Evolutionary conservation across 1,284 basidiomycete species (phyloP).

Genomic region (Irpex rosettiformis): DNA sequence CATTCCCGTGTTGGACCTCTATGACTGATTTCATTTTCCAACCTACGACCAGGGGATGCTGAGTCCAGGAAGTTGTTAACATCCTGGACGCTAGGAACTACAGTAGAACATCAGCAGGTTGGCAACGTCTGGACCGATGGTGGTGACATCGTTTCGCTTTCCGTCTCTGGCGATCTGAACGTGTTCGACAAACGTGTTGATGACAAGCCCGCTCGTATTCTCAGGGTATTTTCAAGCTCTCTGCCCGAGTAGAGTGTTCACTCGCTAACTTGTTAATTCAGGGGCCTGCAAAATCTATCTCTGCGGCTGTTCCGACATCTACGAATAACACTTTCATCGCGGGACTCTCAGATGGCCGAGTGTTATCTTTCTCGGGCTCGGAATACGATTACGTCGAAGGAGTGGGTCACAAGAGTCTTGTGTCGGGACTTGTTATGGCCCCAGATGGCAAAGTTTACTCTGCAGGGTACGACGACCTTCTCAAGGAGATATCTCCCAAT

Average conservation of each 20-base stretch:
- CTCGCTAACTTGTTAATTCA: no score
- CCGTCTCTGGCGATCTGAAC: constrained; percentile 81
- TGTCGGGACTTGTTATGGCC: constrained; percentile 62
- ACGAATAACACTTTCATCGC: constrained; percentile 66
- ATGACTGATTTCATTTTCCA: no score
- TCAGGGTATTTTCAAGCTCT: constrained; percentile 53
- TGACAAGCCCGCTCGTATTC: constrained; percentile 54
- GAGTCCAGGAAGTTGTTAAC: constrained; percentile 63
- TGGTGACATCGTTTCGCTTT: constrained; percentile 79
- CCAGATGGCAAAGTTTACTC: constrained; percentile 59
- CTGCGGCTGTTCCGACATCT: constrained; percentile 49
- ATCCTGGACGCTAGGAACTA: constrained; percentile 71
- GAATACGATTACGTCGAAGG: constrained; percentile 56
- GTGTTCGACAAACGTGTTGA: constrained; percentile 76
- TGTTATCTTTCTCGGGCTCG: constrained; percentile 58
- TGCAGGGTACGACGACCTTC: constrained; percentile 77
- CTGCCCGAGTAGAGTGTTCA: neutral
- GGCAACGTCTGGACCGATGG: constrained; percentile 82
- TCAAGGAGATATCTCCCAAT: constrained; percentile 57
- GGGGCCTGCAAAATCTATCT: constrained; percentile 83
- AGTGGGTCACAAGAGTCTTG: constrained; percentile 66
- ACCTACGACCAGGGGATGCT: constrained; percentile 85
- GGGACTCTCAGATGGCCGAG: constrained; percentile 82
- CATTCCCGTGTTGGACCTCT: neutral
- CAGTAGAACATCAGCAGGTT: constrained; percentile 78